These are phyloP conservation scores for Arachnomyces sp. DNA, from an alignment of 2,329 filamentous ascomycete species.

Conservation along the genomic window DNA sequence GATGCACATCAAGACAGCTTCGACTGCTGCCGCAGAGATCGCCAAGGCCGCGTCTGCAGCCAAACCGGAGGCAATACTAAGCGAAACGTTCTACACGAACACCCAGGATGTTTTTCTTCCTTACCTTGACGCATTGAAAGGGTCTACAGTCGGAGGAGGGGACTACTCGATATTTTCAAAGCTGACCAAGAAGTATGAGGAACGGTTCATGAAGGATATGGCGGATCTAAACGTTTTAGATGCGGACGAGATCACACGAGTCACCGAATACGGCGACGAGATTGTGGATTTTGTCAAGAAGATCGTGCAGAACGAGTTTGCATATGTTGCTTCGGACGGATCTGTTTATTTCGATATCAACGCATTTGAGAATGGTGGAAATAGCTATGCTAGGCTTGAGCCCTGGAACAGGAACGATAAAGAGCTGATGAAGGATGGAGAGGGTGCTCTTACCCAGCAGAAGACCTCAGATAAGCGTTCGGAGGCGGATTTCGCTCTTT, in stretches of 20 bases:
- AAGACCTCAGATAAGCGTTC: slow-evolving; percentile 60
- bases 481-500: slow-evolving; percentile 79
- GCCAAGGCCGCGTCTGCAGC: slow-evolving; percentile 22
- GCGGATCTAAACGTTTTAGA: slow-evolving; percentile 72
- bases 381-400: slow-evolving; percentile 75
- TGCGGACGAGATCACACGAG: slow-evolving; percentile 73
- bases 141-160: slow-evolving; percentile 48
- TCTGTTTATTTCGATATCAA: slow-evolving; percentile 92
- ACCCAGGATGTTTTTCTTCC: slow-evolving; percentile 65
- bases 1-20: slow-evolving; percentile 68
- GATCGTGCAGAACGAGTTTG: slow-evolving; percentile 78
- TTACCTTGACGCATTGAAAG: slow-evolving; percentile 62
- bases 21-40: slow-evolving; percentile 47
- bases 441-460: slow-evolving; percentile 63
- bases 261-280: slow-evolving; percentile 85
- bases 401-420: slow-evolving; percentile 81
- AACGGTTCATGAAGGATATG: slow-evolving; percentile 85
- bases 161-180: slow-evolving; percentile 75
- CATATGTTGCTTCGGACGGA: slow-evolving; percentile 64
- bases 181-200: slow-evolving; percentile 76
- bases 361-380: slow-evolving; percentile 74
- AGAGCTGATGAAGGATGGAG: slow-evolving; percentile 75
- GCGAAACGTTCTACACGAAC: slow-evolving; percentile 47
- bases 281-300: slow-evolving; percentile 78
- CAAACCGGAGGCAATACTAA: slow-evolving; percentile 19